These are phyloP conservation scores for Talaromyces sp. DNA, from an alignment of 2,329 filamentous ascomycete species.

Conservation along the genomic window DNA sequence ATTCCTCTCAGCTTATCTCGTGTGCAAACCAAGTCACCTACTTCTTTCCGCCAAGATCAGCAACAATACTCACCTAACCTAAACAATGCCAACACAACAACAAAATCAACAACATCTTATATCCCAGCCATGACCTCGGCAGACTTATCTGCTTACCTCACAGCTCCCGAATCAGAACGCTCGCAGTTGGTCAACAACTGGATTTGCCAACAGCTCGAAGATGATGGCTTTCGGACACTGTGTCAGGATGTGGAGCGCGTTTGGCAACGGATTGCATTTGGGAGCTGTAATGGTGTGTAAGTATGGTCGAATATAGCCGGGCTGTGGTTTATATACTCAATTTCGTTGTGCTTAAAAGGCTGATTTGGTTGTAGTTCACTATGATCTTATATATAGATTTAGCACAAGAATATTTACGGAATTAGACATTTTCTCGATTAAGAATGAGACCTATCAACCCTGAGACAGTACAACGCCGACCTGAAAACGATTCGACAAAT, in stretches of 20 bases:
- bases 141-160: constrained; percentile 33
- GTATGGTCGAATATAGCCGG: background rate
- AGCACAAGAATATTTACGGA: background rate
- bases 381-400: background rate
- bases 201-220: constrained; percentile 42
- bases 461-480: no score
- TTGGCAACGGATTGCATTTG: constrained; percentile 42
- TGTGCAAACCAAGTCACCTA: background rate
- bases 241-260: constrained; percentile 41
- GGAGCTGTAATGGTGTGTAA: constrained; percentile 20
- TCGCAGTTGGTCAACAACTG: constrained; percentile 36
- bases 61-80: background rate
- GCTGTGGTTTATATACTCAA: background rate
- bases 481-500: background rate
- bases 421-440: background rate
- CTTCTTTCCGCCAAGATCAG: background rate
- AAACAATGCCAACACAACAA: background rate
- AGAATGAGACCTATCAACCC: background rate
- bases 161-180: constrained; percentile 31
- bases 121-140: constrained; percentile 15
- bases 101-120: background rate
- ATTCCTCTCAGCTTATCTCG: background rate
- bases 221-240: constrained; percentile 39
- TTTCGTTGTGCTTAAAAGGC: background rate
- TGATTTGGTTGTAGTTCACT: background rate